phyloP scores from a whole-genome alignment of 129 eudicot species.

The Deinandra increscens region DNA sequence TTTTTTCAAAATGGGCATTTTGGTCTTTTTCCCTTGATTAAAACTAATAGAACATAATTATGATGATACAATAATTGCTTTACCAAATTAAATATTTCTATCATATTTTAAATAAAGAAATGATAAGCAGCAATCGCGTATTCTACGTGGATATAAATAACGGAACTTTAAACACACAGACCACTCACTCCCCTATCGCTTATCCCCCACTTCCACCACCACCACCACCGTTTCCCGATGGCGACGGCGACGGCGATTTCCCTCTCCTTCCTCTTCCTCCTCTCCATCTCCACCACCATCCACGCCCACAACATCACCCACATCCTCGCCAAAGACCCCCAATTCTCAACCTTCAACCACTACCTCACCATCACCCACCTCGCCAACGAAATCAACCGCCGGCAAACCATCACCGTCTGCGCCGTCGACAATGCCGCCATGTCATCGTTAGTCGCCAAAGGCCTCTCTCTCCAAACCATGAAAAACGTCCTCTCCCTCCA shows the following conservation, averaged over 20 bases:
- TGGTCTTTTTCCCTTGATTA: too few relatives aligned
- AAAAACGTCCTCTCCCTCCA: conserved; percentile 59
- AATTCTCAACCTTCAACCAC: conserved; percentile 71
- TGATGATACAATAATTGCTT: conserved; percentile 14
- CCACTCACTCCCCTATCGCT: conserved; percentile 26
- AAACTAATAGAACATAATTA: conserved; percentile 1
- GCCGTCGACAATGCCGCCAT: conserved; percentile 70
- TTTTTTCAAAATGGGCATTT: too few relatives aligned
- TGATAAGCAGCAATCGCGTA: conserved; percentile 3
- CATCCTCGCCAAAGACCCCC: conserved; percentile 80
- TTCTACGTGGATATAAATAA: conserved; percentile 23
- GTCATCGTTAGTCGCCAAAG: conserved; percentile 41
- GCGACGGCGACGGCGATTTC: conserved; percentile 29
- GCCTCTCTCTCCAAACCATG: conserved; percentile 38
- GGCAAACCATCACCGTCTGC: conserved; percentile 64
- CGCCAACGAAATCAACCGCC: conserved; percentile 66
- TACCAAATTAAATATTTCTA: conserved; percentile 11
- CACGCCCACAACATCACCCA: conserved; percentile 70
- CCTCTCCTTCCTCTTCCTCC: conserved; percentile 38
- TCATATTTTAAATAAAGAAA: background rate
- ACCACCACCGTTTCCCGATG: conserved; percentile 20
- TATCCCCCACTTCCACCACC: conserved; percentile 25
- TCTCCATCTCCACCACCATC: conserved; percentile 43
- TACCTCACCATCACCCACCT: conserved; percentile 71
- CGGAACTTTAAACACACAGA: conserved; percentile 25